A percentile compares a stretch with the other conserved stretches of the same genome.
These are phyloP conservation scores for Aspergillus fructus DNA, from an alignment of 2,329 filamentous ascomycete genomes.

Conservation along the genomic window DNA sequence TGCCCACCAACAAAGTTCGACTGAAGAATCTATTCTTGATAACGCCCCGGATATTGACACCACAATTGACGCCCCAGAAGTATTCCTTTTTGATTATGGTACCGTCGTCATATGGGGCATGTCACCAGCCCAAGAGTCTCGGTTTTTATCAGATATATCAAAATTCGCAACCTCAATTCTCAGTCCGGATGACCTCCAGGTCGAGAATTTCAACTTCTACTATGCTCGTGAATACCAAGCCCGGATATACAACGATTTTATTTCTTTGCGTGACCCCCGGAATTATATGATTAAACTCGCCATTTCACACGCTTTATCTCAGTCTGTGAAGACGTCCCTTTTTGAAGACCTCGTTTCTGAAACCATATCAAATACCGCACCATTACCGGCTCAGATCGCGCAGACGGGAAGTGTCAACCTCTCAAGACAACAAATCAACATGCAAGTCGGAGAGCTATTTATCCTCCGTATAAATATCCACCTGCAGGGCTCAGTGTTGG, in stretches of 20 bases:
- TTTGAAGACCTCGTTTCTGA: slow-evolving; percentile 95
- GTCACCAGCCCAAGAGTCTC: slow-evolving; percentile 82
- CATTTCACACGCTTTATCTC: slow-evolving; percentile 91
- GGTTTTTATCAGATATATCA: slow-evolving; percentile 88
- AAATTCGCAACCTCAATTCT: slow-evolving; percentile 94
- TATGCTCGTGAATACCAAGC: slow-evolving; percentile 98
- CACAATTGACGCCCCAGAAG: slow-evolving; percentile 84
- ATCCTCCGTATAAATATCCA: slow-evolving; percentile 98
- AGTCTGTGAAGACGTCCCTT: slow-evolving; percentile 95
- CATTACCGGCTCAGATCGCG: slow-evolving; percentile 89
- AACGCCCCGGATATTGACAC: slow-evolving; percentile 72
- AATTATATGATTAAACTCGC: slow-evolving; percentile 98
- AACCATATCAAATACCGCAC: slow-evolving; percentile 89
- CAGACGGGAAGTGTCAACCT: slow-evolving; percentile 88
- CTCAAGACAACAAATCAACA: slow-evolving; percentile 89
- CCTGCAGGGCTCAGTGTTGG: slow-evolving; percentile 91
- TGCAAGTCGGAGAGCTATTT: slow-evolving; percentile 98
- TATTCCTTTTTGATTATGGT: slow-evolving; percentile 96
- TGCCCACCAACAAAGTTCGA: slow-evolving; percentile 25
- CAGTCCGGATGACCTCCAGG: slow-evolving; percentile 82
- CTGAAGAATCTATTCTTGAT: slow-evolving; percentile 25
- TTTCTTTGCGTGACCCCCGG: slow-evolving; percentile 85
- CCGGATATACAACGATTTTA: slow-evolving; percentile 99
- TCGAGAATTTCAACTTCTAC: slow-evolving; percentile 99
- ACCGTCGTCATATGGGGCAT: slow-evolving; percentile 99